Percentiles rank a stretch among this genome's conserved stretches.
Evolutionary conservation across 805 yeast species (phyloP).

Genomic region (Kazachstania viticola): DNA sequence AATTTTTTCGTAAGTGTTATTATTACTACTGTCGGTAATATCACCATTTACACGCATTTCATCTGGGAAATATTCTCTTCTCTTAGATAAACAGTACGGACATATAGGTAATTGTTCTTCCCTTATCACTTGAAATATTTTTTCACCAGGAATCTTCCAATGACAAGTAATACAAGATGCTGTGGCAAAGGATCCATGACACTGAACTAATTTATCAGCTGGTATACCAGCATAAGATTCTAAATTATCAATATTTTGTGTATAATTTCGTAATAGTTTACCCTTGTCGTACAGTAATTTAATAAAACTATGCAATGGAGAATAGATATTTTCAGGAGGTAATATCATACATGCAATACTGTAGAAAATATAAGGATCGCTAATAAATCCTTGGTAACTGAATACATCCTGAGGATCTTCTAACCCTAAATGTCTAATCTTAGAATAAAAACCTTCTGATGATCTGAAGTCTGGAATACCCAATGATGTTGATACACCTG

Average conservation of each 20-base stretch:
- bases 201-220: conserved; percentile 60
- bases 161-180: conserved; percentile 78
- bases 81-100: conserved; percentile 45
- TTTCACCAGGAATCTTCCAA: conserved; percentile 52
- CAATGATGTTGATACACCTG: conserved; percentile 81
- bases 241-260: conserved; percentile 82
- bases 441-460: conserved; percentile 68
- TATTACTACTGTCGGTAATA: neutral
- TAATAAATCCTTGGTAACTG: conserved; percentile 52
- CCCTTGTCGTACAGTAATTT: conserved; percentile 59
- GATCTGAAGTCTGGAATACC: conserved; percentile 93
- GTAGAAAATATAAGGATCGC: conserved; percentile 71
- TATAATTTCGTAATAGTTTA: conserved; percentile 70
- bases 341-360: conserved; percentile 73
- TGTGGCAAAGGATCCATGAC: conserved; percentile 85
- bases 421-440: conserved; percentile 53
- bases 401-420: conserved; percentile 88
- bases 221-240: conserved; percentile 68
- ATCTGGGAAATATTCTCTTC: conserved; percentile 25
- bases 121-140: conserved; percentile 48
- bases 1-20: conserved; percentile 6
- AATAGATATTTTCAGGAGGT: conserved; percentile 54
- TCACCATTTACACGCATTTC: conserved; percentile 4
- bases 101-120: conserved; percentile 57
- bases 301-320: conserved; percentile 78